phyloP scores from a whole-genome alignment of 371 early-diverging fungal genomes.

The Syncephalastrum racemosum region DNA sequence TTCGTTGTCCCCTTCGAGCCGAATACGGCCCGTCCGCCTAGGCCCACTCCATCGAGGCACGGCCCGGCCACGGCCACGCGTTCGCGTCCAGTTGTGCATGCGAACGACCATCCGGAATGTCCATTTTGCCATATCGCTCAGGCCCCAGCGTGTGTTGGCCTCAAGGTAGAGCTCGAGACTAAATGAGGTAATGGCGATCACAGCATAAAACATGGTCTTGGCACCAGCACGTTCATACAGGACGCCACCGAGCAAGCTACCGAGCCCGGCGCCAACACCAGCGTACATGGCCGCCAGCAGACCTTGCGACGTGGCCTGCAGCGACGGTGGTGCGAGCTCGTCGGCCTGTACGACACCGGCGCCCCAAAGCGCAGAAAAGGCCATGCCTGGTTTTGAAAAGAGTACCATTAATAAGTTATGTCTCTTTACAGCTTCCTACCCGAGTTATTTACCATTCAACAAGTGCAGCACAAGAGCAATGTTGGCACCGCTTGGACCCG shows the following conservation, averaged over 20 bases:
- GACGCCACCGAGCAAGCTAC: constrained; percentile 47
- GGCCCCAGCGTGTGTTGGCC: constrained; percentile 45
- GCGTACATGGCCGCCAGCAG: constrained; percentile 55
- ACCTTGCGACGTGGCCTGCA: constrained; percentile 58
- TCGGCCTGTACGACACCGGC: constrained; percentile 57
- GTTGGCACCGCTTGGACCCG: constrained; percentile 44
- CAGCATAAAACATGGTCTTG: constrained; percentile 48
- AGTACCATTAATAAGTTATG: constrained; percentile 5
- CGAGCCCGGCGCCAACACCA: constrained; percentile 50
- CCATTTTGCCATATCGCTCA: constrained; percentile 34
- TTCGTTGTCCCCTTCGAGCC: constrained; percentile 29
- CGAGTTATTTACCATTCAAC: constrained; percentile 36
- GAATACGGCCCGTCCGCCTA: constrained; percentile 27
- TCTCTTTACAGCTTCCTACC: background rate
- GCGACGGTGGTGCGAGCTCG: constrained; percentile 47
- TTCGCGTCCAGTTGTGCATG: constrained; percentile 34
- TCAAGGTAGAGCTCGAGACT: constrained; percentile 49
- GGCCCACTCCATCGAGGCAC: constrained; percentile 54
- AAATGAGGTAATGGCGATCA: constrained; percentile 33
- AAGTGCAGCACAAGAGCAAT: constrained; percentile 48
- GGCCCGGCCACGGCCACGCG: constrained; percentile 39
- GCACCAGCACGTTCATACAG: constrained; percentile 46
- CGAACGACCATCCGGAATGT: constrained; percentile 22
- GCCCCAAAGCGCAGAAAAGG: constrained; percentile 55
- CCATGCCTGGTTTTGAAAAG: constrained; percentile 25